phyloP scores from a whole-genome alignment of 2,329 filamentous ascomycete species.

The Sporothrix variecibatus region DNA sequence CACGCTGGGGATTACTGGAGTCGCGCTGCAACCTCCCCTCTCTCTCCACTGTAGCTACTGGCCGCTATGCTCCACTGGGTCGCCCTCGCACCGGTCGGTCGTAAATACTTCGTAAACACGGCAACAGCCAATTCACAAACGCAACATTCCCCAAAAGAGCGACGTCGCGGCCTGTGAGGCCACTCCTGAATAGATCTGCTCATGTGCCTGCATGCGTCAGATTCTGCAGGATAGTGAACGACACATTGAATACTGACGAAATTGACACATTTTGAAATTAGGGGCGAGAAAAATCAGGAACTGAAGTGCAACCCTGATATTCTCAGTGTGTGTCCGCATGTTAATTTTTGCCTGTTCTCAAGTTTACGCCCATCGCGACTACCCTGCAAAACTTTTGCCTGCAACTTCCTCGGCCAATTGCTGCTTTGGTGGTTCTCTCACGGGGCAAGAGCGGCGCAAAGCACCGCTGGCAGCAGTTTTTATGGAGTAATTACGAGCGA shows the following conservation, averaged over 20 bases:
- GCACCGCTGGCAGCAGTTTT: background rate
- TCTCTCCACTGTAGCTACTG: conserved; percentile 13
- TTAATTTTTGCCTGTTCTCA: background rate
- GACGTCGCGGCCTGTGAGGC: background rate
- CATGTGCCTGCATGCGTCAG: conserved; percentile 1
- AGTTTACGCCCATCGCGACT: background rate
- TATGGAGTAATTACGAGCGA: conserved; percentile 9
- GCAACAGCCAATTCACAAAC: background rate
- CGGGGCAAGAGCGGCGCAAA: conserved; percentile 5
- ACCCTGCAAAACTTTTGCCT: background rate
- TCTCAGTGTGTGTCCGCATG: background rate
- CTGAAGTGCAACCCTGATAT: background rate
- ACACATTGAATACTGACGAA: background rate
- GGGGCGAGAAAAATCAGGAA: background rate
- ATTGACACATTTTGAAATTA: background rate
- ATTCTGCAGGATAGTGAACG: background rate
- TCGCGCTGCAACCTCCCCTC: background rate
- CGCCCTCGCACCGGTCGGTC: conserved; percentile 20
- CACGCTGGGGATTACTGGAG: background rate
- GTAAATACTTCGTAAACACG: conserved; percentile 30
- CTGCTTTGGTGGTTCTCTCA: conserved; percentile 15
- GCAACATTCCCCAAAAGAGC: conserved; percentile 2
- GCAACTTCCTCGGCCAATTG: conserved; percentile 25
- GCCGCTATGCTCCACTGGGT: conserved; percentile 14
- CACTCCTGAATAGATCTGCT: background rate